Evolutionary conservation across 2,329 filamentous ascomycete genomes (phyloP).

Genomic region (Acrodontium crateriforme): DNA sequence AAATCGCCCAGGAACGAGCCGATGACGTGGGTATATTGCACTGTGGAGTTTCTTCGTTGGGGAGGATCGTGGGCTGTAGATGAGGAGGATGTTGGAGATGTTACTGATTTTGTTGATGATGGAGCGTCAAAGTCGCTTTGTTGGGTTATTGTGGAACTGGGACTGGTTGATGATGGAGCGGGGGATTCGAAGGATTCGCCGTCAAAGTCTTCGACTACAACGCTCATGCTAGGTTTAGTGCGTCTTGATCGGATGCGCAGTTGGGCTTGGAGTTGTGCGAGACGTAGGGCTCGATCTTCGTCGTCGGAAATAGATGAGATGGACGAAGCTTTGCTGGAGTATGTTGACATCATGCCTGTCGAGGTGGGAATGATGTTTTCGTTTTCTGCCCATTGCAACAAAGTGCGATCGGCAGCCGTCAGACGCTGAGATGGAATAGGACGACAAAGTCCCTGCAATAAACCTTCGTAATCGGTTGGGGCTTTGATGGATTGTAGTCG

Average conservation of each 20-base stretch:
- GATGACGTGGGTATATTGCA: slow-evolving; percentile 45
- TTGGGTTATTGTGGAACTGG: too few relatives aligned
- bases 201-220: slow-evolving; percentile 39
- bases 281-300: slow-evolving; percentile 15
- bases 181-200: slow-evolving; percentile 35
- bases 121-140: too few relatives aligned
- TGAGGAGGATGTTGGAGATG: too few relatives aligned
- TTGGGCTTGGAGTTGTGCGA: slow-evolving; percentile 51
- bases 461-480: slow-evolving; percentile 55
- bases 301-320: too few relatives aligned
- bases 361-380: too few relatives aligned
- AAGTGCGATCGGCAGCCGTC: slow-evolving; percentile 34
- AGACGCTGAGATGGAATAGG: slow-evolving; percentile 44
- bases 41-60: too few relatives aligned
- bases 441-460: slow-evolving; percentile 55
- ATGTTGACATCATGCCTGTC: too few relatives aligned
- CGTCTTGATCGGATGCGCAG: slow-evolving; percentile 47
- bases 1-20: slow-evolving; percentile 49
- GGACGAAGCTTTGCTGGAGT: too few relatives aligned
- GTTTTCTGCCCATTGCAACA: slow-evolving; percentile 6
- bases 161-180: too few relatives aligned
- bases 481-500: slow-evolving; percentile 44
- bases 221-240: slow-evolving; percentile 39
- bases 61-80: too few relatives aligned
- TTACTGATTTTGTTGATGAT: too few relatives aligned